Base-by-base conservation (phyloP, 2,329 filamentous ascomycete species). In the Penicillium italicum region DNA sequence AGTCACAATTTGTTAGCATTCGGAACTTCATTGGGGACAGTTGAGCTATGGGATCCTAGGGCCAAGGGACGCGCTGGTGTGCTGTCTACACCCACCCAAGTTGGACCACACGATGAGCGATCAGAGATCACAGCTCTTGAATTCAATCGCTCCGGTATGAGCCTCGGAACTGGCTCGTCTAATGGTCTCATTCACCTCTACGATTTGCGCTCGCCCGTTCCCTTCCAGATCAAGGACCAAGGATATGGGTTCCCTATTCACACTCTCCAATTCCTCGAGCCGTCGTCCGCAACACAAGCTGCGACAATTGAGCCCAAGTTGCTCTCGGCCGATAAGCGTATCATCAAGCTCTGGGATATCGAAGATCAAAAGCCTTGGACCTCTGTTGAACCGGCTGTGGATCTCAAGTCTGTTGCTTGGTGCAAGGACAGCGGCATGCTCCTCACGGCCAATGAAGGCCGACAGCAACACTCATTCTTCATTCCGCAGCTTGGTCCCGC, bases 331-430 rank as follows among this genome's bases (percentile, higher is more conserved):
- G 95, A 99, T 75, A 96, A 96, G 76, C 85, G 90, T 60, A 96
- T 96, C 64, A 95, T 99, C 78, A 99, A 99, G 76, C 85, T 99
- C 43, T 99, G 93, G 91, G 91, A 97, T 66, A 85, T 90, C 58
- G 77, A 81, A 33, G 86, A 87, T 55, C 94, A 94, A 53, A 85
- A 86, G 22, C 90, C 93, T 4, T 99, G 94, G 93, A 97, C 94
- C 0, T 94, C 91, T 1, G 90, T 97, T 42, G 94, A 99, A 69
- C 94, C 94, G 2, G 84, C 91, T 8, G 94, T 97, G 7, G 94
- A 99, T 70, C 85, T 99, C 66, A 97, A 97, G 73, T 88, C 90
- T 59, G 91, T 99, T 7, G 91, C 90, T 48, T 96, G 92, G 87
- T 91, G 90, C 70, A 91, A 88, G 62, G 86, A 96, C 65, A 92